Percentiles rank a stretch among this genome's conserved stretches.
phyloP scores from a whole-genome alignment of 129 eudicot genomes.

The Chrysanthemum makinoi region DNA sequence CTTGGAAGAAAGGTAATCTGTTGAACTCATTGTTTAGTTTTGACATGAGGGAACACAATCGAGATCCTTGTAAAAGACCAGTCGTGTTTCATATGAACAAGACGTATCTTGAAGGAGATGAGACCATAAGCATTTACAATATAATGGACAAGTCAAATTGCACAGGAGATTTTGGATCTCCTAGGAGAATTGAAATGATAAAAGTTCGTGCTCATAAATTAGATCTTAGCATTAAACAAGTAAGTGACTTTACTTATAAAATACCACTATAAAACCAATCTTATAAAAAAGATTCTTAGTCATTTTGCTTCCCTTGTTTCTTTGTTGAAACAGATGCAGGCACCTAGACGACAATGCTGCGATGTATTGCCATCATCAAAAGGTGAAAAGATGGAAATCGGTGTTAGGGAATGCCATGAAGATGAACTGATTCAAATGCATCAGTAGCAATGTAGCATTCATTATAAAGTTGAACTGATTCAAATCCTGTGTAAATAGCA shows the following conservation, averaged over 20 bases:
- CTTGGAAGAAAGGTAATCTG: constrained; percentile 45
- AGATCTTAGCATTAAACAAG: constrained; percentile 57
- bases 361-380: constrained; percentile 53
- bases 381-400: constrained; percentile 45
- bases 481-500: constrained; percentile 26
- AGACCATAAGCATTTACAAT: constrained; percentile 41
- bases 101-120: constrained; percentile 17
- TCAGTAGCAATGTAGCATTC: background rate
- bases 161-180: constrained; percentile 42
- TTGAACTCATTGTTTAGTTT: constrained; percentile 26
- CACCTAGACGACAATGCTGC: constrained; percentile 86
- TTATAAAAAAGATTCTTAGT: background rate
- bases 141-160: constrained; percentile 39
- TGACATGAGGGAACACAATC: constrained; percentile 47
- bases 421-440: constrained; percentile 63
- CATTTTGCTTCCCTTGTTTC: background rate
- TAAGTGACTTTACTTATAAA: constrained; percentile 20
- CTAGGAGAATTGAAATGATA: constrained; percentile 57
- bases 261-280: background rate
- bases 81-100: constrained; percentile 53
- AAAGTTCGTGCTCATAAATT: constrained; percentile 55
- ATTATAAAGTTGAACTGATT: background rate
- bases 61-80: constrained; percentile 65
- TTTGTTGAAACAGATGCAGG: constrained; percentile 43
- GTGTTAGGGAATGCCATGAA: constrained; percentile 61